These are phyloP conservation scores for Plantago major DNA, from an alignment of 257 asterid species.

Conservation along the genomic window DNA sequence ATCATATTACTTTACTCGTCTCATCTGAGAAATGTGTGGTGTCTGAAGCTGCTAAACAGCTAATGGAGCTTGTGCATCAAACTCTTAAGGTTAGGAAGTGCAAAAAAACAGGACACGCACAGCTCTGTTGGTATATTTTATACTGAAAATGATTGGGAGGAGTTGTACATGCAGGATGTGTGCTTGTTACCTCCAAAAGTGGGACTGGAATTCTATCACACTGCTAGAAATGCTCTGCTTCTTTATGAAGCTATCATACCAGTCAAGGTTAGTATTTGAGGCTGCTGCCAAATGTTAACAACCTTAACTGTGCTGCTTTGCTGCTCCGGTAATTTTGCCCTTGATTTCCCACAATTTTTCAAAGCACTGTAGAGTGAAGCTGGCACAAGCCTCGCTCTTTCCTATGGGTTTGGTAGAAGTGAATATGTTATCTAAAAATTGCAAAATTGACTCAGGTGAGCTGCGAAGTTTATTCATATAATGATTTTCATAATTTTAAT, in stretches of 20 bases:
- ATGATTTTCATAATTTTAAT: too few species aligned
- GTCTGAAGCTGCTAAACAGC: conserved; percentile 65
- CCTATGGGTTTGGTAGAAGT: too few species aligned
- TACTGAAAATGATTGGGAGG: conserved; percentile 19
- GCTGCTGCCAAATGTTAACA: conserved; percentile 8
- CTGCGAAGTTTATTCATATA: too few species aligned
- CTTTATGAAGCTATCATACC: conserved; percentile 92
- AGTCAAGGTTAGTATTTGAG: conserved; percentile 69
- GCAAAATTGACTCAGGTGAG: too few species aligned
- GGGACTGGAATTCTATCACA: conserved; percentile 76
- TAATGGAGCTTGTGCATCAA: conserved; percentile 89
- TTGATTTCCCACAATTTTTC: too few species aligned
- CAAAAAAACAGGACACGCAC: neutral
- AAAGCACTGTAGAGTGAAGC: too few species aligned
- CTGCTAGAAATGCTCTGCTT: conserved; percentile 77
- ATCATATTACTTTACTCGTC: conserved; percentile 58
- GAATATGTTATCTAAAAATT: too few species aligned
- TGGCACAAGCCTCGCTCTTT: too few species aligned
- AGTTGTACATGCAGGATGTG: conserved; percentile 58
- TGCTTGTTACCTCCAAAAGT: conserved; percentile 84
- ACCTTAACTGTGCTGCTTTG: conserved; percentile 3
- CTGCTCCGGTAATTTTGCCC: conserved; percentile 3
- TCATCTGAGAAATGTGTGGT: conserved; percentile 79
- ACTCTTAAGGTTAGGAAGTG: conserved; percentile 61
- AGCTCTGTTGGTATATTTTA: neutral